Evolutionary conservation across 2,329 filamentous ascomycete species (phyloP), one percentile per base, ranked within the genome.

Genomic region (Fusarium dlaminii): DNA sequence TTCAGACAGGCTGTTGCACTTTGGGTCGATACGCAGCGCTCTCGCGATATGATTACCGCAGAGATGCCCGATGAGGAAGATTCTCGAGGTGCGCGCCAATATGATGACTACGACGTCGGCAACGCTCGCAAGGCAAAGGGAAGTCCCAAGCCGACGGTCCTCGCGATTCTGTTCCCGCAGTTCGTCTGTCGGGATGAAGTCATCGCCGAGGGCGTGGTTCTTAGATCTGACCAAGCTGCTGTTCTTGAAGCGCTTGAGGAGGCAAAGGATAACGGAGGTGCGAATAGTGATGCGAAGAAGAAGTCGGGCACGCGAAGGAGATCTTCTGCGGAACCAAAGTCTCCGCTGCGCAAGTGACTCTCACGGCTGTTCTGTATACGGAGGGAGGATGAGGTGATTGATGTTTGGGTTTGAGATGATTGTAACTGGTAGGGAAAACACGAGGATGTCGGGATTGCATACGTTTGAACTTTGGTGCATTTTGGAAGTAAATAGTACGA

Each of bases 161-260:
- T 79, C 2, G 76, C 74, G 0, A 67, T 72, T 18, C 56, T 80
- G 13, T 80, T 80, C 32, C 79, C 79, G 1, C 77, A 79, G 37
- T 75, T 80, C 5, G 60, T 75, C 1, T 75, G 75, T 12, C 64
- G 73, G 1, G 75, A 77, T 29, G 72, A 72, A 36, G 62, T 79
- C 40, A 69, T 80, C 34, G 69, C 72, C 8, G 75, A 80, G 10
- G 79, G 75, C 8, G 66, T 76, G 1, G 77, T 70, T 20, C 66
- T 80, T 14, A 78, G 76, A 48, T 76, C 74, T 9, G 70, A 77
- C 9, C 78, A 80, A 40, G 60, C 39, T 29, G 64, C 70, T 18
- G 65, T 76, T 7, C 24, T 68, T 34, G 69, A 74, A 13, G 75
- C 72, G 8, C 59, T 43, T 5, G 70, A 76, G 17, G 74, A 78